Percentiles rank a stretch among this genome's conserved stretches.
phyloP scores from a whole-genome alignment of 2,329 filamentous ascomycete species.

The Fusarium multiceps region DNA sequence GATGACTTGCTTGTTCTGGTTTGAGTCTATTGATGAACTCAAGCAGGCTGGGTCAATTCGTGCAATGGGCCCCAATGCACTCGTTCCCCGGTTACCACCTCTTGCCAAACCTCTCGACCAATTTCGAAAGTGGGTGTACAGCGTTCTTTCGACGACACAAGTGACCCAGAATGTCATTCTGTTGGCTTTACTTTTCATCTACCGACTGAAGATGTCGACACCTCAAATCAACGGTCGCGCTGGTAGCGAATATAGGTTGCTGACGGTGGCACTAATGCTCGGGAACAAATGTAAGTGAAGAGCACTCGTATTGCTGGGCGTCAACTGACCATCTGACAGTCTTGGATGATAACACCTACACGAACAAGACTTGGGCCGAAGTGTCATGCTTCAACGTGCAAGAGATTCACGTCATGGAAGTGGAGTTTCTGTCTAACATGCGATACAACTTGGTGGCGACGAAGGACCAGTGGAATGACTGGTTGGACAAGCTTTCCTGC shows the following conservation, averaged over 20 bases:
- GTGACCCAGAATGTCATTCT: constrained; percentile 96
- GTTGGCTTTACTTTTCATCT: constrained; percentile 90
- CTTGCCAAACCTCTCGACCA: constrained; percentile 81
- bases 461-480: constrained; percentile 85
- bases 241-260: constrained; percentile 90
- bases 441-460: constrained; percentile 92
- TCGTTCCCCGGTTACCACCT: constrained; percentile 67
- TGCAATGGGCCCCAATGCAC: constrained; percentile 53
- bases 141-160: constrained; percentile 91
- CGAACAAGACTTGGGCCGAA: constrained; percentile 99
- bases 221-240: constrained; percentile 88
- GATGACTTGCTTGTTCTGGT: constrained; percentile 98
- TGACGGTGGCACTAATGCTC: constrained; percentile 96
- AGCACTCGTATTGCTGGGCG: background rate
- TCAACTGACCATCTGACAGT: constrained; percentile 62
- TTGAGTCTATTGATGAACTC: constrained; percentile 86
- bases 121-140: constrained; percentile 94
- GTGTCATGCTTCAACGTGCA: constrained; percentile 93
- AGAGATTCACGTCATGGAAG: constrained; percentile 99
- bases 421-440: constrained; percentile 99
- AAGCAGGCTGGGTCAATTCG: constrained; percentile 75
- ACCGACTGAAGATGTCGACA: constrained; percentile 90
- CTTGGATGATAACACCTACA: constrained; percentile 98
- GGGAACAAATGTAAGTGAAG: constrained; percentile 86
- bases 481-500: constrained; percentile 84